Base-by-base conservation (phyloP, 2,329 filamentous ascomycete genomes). In the Pseudogymnoascus sp. region DNA sequence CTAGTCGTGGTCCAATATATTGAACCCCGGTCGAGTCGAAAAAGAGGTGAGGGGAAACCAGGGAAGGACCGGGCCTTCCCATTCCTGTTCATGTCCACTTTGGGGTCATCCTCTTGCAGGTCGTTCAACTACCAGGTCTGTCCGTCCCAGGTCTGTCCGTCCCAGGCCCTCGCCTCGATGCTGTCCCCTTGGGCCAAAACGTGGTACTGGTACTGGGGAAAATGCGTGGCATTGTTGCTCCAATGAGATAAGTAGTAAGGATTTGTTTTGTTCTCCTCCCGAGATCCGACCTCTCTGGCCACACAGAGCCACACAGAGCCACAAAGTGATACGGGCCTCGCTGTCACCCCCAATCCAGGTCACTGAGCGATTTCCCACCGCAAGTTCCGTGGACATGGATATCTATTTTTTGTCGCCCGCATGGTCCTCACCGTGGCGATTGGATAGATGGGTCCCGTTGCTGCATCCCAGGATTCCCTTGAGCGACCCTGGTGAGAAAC, bases 311-410 rank as follows among this genome's bases (percentile, higher is more conserved):
- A 7, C 39, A 12, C 11, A 22, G 7, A 3, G 38, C 38, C 41
- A 50, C 4, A 30, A 50, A 50, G 43, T 50, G 43, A 50, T 50
- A 50, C 22, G 43, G 28, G 7, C 15, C 14, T 50, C 43, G 43
- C 43, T 50, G 43, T 50, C 43, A 50, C 43, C 3, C 25, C 22
- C 3, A 30, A 50, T 30, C 43, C 43, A 15, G 4, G 43, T 28
- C 43, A 50, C 28, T 50, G 43, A 50, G 43, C n/a, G 43, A 50
- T 50, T 30, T 50, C 43, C 22, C 43, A 50, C 43, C 43, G 8
- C 43, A 50, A 50, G 43, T 30, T 50, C 14, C 43, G 22, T 50
- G 43, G 22, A 50, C 43, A 50, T 50, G 43, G 43, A 50, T 50
- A 22, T 50, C 43, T 50, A 50, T 50, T 50, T 30, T 50, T 22